Conservation (phyloP, 1,284 basidiomycete species). For the Anthracocystis setariae region DNA sequence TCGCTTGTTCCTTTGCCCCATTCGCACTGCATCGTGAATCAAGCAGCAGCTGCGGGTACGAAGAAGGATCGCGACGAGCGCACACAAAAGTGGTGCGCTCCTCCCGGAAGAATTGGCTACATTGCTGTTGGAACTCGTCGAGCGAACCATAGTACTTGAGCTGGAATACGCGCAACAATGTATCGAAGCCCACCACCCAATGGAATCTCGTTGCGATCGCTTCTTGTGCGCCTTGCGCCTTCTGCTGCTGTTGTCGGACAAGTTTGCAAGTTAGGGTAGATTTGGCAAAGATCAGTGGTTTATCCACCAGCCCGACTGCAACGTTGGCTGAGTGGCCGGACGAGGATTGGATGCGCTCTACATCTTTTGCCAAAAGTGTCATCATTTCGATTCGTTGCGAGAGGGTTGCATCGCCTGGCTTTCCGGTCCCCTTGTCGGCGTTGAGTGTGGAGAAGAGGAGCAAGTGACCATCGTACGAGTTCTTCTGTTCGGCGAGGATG, state of each 20-base stretch:
- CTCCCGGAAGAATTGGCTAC: conserved; percentile 74
- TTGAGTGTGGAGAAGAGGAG: conserved; percentile 87
- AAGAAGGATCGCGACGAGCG: conserved; percentile 44
- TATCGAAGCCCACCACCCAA: conserved; percentile 87
- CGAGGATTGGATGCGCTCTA: conserved; percentile 33
- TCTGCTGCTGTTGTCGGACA: conserved; percentile 64
- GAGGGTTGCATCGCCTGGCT: conserved; percentile 73
- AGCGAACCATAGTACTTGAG: conserved; percentile 78
- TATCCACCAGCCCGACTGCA: conserved; percentile 83
- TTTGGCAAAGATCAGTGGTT: conserved; percentile 89
- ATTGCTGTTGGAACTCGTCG: conserved; percentile 72
- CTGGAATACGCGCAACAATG: conserved; percentile 83
- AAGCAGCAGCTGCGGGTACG: conserved; percentile 19
- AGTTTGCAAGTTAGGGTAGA: conserved; percentile 73
- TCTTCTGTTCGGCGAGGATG: conserved; percentile 54
- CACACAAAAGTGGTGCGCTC: conserved; percentile 75
- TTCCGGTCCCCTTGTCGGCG: conserved; percentile 81
- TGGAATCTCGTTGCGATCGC: conserved; percentile 68
- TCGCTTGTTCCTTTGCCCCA: conserved; percentile 10
- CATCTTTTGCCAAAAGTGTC: conserved; percentile 59
- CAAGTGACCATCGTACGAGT: conserved; percentile 77
- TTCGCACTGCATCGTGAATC: not conserved
- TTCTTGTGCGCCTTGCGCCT: not conserved
- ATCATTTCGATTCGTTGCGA: conserved; percentile 67
- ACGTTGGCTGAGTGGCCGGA: conserved; percentile 70